A percentile compares a stretch with the other conserved stretches of the same genome.
These are phyloP conservation scores for Trypanosoma congolense DNA, from an alignment of 208 protist genomes.

Conservation along the genomic window DNA sequence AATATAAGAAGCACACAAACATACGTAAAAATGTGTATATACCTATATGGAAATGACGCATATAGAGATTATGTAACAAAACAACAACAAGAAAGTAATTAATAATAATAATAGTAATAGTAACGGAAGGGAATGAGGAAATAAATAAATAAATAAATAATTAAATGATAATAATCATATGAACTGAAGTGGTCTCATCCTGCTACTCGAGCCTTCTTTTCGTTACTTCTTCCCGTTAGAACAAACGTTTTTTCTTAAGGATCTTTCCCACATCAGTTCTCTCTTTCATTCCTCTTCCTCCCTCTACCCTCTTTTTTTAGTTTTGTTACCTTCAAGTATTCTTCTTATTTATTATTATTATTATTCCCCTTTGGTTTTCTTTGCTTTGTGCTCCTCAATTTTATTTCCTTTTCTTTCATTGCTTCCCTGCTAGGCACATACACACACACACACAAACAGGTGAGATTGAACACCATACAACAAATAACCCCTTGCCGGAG, in stretches of 20 bases:
- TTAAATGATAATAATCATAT: constrained; percentile 11
- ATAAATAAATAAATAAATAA: constrained; percentile 12
- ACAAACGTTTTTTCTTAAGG: constrained; percentile 1
- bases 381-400: not conserved
- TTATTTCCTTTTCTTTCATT: not conserved
- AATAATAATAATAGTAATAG: too few relatives aligned
- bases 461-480: not conserved
- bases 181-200: too few relatives aligned
- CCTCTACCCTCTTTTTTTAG: not conserved
- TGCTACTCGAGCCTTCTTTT: too few relatives aligned
- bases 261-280: not conserved
- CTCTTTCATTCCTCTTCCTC: not conserved
- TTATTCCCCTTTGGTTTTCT: not conserved
- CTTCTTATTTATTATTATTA: not conserved
- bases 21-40: too few relatives aligned
- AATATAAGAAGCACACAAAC: too few relatives aligned
- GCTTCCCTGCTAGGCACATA: not conserved
- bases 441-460: not conserved
- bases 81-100: too few relatives aligned
- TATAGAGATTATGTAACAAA: too few relatives aligned
- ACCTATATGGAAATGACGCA: too few relatives aligned
- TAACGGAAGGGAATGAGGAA: constrained; percentile 10
- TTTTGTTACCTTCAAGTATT: not conserved
- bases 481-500: too few relatives aligned
- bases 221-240: too few relatives aligned